Evolutionary conservation across 257 asterid species (phyloP), one percentile per base, ranked within the genome.

Genomic region (Solanum medicagineum): DNA sequence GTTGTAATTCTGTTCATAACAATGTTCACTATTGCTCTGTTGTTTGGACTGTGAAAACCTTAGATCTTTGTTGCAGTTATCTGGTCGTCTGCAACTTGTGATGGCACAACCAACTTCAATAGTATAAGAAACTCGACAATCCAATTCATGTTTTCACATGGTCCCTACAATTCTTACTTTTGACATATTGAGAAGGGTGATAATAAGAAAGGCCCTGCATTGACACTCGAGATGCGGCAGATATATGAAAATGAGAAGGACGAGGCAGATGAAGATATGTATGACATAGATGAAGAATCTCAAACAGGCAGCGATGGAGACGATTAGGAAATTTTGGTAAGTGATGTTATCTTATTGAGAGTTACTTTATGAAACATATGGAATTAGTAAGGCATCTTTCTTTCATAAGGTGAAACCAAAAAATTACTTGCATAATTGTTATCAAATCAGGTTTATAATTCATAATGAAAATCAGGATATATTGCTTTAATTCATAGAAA

Each of bases 1-100:
- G 19, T 54, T 40, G 20, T 40, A 40, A 19, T 12, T 63, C 10
- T 63, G 19, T 29, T 29, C 29, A 1, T 29, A 29, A 1, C 29
- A 1, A 29, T 1, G 29, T 29, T 29, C 29, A 29, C 13, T 36
- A 1, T 68, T 68, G 49, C 45, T 14, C 22, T 32, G 8, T 24
- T 24, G 24, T 69, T 69, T 66, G 22, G 36, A 44, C 55, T 44
- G 12, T 26, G 55, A 42, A 73, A 73, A 44, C 20, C 24, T 44
- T 73, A 56, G 89, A 87, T 84, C 91, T 10, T 70, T 95, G 68
- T 87, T 93, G 85, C 97, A 95, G 88, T 89, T 96, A 80, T 93
- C 95, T 73, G 99, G 99, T 55, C 97, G 97, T 85, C 83, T 95
- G 90, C 98, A 96, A 74, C 98, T 96, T 53, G 92, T 96, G 20